Conservation (phyloP, 306 rosid species). For the Chamaecrista fasciculata region DNA sequence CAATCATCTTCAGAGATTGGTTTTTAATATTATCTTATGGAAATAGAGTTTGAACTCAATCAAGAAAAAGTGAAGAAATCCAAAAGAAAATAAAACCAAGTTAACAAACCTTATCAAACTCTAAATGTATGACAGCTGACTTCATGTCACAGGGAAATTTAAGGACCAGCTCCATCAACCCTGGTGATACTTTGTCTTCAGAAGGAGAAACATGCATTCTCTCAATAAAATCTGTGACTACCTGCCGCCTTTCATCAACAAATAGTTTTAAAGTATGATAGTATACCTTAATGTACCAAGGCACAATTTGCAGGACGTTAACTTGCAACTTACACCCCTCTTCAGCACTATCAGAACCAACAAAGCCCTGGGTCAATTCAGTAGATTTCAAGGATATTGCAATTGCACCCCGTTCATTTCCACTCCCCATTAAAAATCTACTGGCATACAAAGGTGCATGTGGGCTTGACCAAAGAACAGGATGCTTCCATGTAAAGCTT, state of each 20-base stretch:
- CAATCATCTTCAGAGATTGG: background rate
- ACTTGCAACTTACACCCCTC: conserved; percentile 70
- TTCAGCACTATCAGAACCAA: conserved; percentile 34
- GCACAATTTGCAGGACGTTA: conserved; percentile 87
- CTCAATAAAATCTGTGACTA: conserved; percentile 56
- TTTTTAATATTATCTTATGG: background rate
- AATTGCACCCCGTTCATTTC: conserved; percentile 93
- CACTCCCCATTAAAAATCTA: conserved; percentile 88
- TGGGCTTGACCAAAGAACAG: conserved; percentile 72
- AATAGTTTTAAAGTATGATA: conserved; percentile 69
- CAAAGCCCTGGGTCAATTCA: conserved; percentile 40
- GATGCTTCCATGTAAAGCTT: conserved; percentile 73
- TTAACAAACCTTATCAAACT: conserved; percentile 78
- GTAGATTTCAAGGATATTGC: conserved; percentile 80
- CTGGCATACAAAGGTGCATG: conserved; percentile 79
- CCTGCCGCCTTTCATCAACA: conserved; percentile 57
- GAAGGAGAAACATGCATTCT: conserved; percentile 85
- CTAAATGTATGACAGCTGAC: conserved; percentile 69
- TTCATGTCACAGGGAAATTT: conserved; percentile 76
- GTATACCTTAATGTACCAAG: conserved; percentile 94
- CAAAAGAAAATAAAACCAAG: conserved; percentile 7
- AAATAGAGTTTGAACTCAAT: background rate
- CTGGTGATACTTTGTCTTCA: conserved; percentile 88
- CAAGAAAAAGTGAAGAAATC: background rate
- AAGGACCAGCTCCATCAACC: conserved; percentile 75